Base-by-base conservation (phyloP, 2,329 filamentous ascomycete species). In the Cladophialophora exuberans region DNA sequence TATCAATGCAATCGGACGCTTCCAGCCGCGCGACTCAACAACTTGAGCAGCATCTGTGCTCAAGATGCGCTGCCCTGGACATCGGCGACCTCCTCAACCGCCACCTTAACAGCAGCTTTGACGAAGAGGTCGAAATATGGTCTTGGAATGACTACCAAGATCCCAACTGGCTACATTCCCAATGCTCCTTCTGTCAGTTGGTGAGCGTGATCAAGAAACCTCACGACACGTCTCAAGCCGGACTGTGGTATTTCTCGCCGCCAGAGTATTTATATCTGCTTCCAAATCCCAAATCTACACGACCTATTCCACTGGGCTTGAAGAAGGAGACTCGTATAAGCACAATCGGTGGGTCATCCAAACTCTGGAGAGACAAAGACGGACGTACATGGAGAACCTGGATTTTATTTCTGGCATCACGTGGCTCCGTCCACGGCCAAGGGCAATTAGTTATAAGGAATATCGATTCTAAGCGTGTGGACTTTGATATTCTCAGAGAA, bases 71-170 rank as follows among this genome's bases (percentile, higher is more conserved):
- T 17, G 3, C 36, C 17, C 26, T 52, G 26, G 13, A 44, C 18
- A 6, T 52, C 9, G 36, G 6, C 20, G 3, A 25, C 5, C 1
- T 52, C 17, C 15, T 52, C 1, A n/a, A 33, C n/a, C 3, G 1
- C 20, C 48, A 43, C 18, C 6, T 9, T 9, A 6, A 18, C 9
- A 28, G 33, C 22, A 4, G n/a, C 2, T 35, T 44, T 17, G 39
- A 52, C 22, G 36, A 42, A 42, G 36, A 51, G 25, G 23, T 51
- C 13, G 1, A 15, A 3, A 36, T 51, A 4, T 51, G n/a, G 28
- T 25, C 35, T 17, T 22, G 47, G 39, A 43, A 45, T 15, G 39
- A 52, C 28, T 52, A 52, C 13, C 39, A 52, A 22, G 26, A 44
- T 20, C 38, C 38, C 28, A 35, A 50, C 33, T 50, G 47, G 47